phyloP scores from a whole-genome alignment of 2,329 filamentous ascomycete genomes.

The Metarhizium anisopliae region DNA sequence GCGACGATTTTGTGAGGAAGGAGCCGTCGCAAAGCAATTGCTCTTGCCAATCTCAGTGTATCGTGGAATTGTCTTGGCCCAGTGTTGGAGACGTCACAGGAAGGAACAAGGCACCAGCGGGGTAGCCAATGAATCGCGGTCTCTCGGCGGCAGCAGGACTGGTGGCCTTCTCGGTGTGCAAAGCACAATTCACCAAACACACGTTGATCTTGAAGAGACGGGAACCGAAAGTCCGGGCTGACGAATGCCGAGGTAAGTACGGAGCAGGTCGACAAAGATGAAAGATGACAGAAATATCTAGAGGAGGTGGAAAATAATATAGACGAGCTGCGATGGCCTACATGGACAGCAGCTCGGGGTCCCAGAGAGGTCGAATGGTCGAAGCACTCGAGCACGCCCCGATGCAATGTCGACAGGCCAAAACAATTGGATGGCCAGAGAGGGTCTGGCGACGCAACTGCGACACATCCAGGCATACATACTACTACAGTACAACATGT shows the following conservation, averaged over 20 bases:
- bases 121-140: background rate
- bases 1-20: background rate
- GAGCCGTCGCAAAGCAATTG: background rate
- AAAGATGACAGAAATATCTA: background rate
- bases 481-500: background rate
- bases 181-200: background rate
- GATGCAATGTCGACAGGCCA: background rate
- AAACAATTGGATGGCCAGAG: background rate
- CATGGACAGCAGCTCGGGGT: background rate
- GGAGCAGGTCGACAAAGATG: background rate
- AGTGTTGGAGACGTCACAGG: background rate
- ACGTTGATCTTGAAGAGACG: background rate
- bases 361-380: background rate
- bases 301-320: slow-evolving; percentile 3
- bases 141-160: background rate
- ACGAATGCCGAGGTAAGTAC: background rate
- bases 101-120: background rate
- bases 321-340: background rate
- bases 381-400: background rate
- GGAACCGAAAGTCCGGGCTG: background rate
- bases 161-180: background rate
- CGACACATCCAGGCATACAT: background rate
- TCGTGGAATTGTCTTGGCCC: background rate
- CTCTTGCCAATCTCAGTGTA: background rate
- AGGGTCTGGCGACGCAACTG: background rate